phyloP scores from a whole-genome alignment of 495 filamentous ascomycete species.

The Penicillium desertorum region DNA sequence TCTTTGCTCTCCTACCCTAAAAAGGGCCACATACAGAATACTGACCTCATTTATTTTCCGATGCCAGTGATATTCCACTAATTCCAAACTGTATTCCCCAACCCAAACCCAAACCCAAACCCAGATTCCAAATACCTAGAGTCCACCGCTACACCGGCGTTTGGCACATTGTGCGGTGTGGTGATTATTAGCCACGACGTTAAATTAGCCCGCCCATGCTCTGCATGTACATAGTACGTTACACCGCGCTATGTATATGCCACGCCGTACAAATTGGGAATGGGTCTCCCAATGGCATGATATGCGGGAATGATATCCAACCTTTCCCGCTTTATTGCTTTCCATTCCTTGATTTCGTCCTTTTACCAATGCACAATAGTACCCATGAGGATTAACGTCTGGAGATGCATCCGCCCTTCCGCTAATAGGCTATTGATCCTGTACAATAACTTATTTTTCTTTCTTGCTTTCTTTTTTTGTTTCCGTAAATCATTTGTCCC shows the following conservation, averaged over 20 bases:
- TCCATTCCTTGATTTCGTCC: not conserved
- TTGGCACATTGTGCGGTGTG: constrained; percentile 6
- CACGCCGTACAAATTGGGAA: constrained; percentile 9
- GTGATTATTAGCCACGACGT: constrained; percentile 1
- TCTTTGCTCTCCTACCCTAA: not conserved
- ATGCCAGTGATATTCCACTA: not conserved
- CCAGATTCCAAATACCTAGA: not conserved
- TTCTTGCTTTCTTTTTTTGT: not conserved
- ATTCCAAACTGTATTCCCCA: not conserved
- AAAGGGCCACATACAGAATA: not conserved
- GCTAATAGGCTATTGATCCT: not conserved
- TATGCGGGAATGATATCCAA: constrained; percentile 1
- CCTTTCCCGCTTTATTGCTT: not conserved
- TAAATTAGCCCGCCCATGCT: constrained; percentile 1
- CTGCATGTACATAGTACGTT: constrained; percentile 3
- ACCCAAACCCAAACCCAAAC: not conserved
- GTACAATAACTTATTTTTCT: not conserved
- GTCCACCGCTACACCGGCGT: constrained; percentile 3
- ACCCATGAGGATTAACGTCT: not conserved
- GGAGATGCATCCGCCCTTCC: not conserved
- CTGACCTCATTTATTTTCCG: not conserved
- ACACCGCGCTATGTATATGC: constrained; percentile 15
- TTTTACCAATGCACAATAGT: not conserved
- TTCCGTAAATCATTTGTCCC: not conserved
- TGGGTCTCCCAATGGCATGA: not conserved